A percentile compares a stretch with the other conserved stretches of the same genome.
phyloP scores from a whole-genome alignment of 805 yeast species.

The Kodamaea neixiangensis region DNA sequence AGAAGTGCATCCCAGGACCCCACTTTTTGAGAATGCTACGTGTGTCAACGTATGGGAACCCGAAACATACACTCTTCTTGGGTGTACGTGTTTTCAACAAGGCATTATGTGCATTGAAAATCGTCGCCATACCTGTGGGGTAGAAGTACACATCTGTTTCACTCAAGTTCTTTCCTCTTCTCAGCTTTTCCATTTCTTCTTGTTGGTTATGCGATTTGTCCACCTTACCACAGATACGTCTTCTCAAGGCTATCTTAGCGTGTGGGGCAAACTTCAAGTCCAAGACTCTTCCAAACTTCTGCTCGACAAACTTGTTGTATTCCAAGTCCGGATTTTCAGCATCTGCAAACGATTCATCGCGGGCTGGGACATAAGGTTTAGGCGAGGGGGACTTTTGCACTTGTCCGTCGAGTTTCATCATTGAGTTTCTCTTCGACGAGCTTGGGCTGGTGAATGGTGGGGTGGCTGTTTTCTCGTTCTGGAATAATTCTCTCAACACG shows the following conservation, averaged over 20 bases:
- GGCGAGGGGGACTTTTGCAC: neutral
- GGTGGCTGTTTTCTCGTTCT: neutral
- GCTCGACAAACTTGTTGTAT: constrained; percentile 72
- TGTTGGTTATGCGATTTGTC: constrained; percentile 37
- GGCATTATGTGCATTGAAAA: constrained; percentile 76
- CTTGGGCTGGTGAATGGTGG: neutral
- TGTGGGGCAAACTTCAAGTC: constrained; percentile 73
- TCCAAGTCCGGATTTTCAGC: constrained; percentile 33
- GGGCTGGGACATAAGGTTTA: neutral
- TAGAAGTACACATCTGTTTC: constrained; percentile 77
- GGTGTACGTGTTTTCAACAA: constrained; percentile 33
- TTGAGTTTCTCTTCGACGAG: neutral
- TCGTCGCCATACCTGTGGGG: constrained; percentile 92
- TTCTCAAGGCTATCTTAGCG: constrained; percentile 73
- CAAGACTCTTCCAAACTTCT: constrained; percentile 85
- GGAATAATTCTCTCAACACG: constrained; percentile 59
- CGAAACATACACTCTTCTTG: constrained; percentile 84
- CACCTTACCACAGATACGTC: constrained; percentile 71
- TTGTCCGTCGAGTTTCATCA: neutral
- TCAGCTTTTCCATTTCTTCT: constrained; percentile 29
- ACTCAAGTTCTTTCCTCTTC: constrained; percentile 33
- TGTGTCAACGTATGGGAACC: constrained; percentile 95
- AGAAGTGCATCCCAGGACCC: constrained; percentile 88
- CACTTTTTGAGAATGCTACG: constrained; percentile 81
- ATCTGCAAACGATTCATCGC: neutral